Percentiles rank a stretch among this genome's conserved stretches.
Evolutionary conservation across 768 basidiomycete species (phyloP).

Genomic region (Tubosaeta sp.): DNA sequence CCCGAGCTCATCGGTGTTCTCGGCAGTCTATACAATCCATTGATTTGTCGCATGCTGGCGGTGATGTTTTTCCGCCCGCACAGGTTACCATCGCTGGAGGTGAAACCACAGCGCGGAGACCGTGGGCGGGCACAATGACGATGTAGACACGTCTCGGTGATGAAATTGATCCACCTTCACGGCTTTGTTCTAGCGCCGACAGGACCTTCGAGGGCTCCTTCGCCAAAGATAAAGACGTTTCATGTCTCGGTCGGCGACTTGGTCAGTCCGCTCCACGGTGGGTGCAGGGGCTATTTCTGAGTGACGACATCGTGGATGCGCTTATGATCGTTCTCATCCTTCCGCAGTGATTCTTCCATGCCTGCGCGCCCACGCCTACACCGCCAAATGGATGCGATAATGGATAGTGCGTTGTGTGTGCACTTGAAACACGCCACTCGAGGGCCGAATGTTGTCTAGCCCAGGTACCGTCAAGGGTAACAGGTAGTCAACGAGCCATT

Average conservation of each 20-base stretch:
- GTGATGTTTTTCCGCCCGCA: constrained; percentile 1
- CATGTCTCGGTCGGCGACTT: not conserved
- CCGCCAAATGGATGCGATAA: not conserved
- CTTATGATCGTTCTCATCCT: not conserved
- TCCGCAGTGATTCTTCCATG: not conserved
- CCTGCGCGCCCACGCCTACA: not conserved
- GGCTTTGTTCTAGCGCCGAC: not conserved
- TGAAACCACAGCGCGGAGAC: not conserved
- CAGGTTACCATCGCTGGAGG: not conserved
- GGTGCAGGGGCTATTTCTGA: not conserved
- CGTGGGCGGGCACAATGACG: not conserved
- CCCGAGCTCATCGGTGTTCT: constrained; percentile 3
- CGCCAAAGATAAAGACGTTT: not conserved
- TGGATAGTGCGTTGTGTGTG: not conserved
- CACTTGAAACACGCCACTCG: not conserved
- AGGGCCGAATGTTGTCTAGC: not conserved
- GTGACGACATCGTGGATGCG: not conserved
- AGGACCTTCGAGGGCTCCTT: not conserved
- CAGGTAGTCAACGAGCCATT: not conserved
- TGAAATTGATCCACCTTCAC: not conserved
- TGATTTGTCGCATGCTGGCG: not conserved
- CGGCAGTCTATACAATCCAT: not conserved
- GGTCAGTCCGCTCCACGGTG: not conserved
- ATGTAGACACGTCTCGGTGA: not conserved
- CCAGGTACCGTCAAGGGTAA: not conserved